These are phyloP conservation scores for Termitomyces sp. DNA, from an alignment of 768 basidiomycete genomes.

Conservation along the genomic window DNA sequence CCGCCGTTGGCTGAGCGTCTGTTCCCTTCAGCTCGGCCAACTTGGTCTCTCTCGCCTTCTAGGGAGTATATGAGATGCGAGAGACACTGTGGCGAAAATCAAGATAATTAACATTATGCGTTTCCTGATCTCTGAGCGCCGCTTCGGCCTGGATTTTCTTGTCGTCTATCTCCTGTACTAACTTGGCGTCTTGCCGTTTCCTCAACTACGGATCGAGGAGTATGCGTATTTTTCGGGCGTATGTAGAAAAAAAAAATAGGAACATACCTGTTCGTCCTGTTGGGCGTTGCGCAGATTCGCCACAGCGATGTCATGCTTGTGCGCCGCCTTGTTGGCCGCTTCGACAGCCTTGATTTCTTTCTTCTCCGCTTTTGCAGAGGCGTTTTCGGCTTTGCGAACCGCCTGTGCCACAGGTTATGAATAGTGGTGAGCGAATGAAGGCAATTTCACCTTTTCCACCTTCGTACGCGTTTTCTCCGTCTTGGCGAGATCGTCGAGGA, in stretches of 20 bases:
- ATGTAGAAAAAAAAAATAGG: not conserved
- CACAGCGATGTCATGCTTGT: slow-evolving; percentile 44
- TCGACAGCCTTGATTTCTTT: slow-evolving; percentile 46
- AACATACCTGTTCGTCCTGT: slow-evolving; percentile 35
- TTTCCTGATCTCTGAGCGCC: not conserved
- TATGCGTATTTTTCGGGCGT: not conserved
- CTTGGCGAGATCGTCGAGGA: slow-evolving; percentile 10
- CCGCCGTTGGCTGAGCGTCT: not conserved
- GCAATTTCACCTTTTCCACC: not conserved
- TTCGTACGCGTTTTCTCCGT: slow-evolving; percentile 9
- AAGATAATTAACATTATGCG: not conserved
- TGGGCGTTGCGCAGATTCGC: slow-evolving; percentile 35
- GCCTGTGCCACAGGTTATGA: not conserved
- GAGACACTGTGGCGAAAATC: not conserved
- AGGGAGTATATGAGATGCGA: not conserved
- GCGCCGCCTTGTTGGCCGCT: slow-evolving; percentile 45
- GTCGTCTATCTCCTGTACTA: not conserved
- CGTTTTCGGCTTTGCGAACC: slow-evolving; percentile 8
- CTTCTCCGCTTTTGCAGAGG: slow-evolving; percentile 35
- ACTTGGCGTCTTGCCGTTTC: slow-evolving; percentile 6
- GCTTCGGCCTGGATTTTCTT: not conserved
- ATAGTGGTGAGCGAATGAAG: not conserved
- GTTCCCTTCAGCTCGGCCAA: not conserved
- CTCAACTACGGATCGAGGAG: not conserved
- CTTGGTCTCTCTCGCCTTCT: not conserved